phyloP scores from a whole-genome alignment of 2,329 filamentous ascomycete species.

The Fusarium xyrophilum region DNA sequence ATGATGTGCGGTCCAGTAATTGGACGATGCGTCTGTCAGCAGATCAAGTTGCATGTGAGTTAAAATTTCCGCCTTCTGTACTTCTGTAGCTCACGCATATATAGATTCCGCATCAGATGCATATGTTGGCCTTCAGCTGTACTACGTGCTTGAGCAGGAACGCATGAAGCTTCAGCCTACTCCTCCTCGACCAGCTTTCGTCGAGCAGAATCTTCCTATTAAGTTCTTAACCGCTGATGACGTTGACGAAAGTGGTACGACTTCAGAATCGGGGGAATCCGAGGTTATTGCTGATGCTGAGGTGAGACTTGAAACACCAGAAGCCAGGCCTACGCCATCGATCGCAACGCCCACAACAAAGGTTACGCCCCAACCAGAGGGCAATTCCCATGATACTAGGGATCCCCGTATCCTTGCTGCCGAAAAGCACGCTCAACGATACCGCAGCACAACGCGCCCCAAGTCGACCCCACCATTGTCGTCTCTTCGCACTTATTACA shows the following conservation, averaged over 20 bases:
- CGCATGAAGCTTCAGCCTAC: slow-evolving; percentile 70
- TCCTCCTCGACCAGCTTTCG: slow-evolving; percentile 73
- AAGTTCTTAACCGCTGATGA: slow-evolving; percentile 50
- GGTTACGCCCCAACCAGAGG: neutral
- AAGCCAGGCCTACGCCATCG: neutral
- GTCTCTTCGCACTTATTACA: slow-evolving; percentile 64
- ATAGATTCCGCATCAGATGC: slow-evolving; percentile 81
- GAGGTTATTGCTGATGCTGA: slow-evolving; percentile 22
- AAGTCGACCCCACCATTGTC: slow-evolving; percentile 40
- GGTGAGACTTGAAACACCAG: neutral
- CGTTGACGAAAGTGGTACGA: slow-evolving; percentile 44
- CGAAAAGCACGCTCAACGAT: slow-evolving; percentile 49
- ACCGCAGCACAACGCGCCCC: slow-evolving; percentile 44
- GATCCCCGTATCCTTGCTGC: slow-evolving; percentile 56
- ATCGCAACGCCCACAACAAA: neutral
- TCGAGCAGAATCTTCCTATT: slow-evolving; percentile 72
- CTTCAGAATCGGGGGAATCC: slow-evolving; percentile 39
- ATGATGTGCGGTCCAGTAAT: slow-evolving; percentile 72
- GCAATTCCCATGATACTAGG: neutral
- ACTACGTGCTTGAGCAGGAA: slow-evolving; percentile 72
- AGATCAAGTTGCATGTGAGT: slow-evolving; percentile 73
- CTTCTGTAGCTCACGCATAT: neutral
- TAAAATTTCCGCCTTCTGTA: neutral
- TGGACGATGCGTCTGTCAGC: slow-evolving; percentile 71
- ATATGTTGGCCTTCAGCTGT: slow-evolving; percentile 80